phyloP scores from a whole-genome alignment of 352 stramenopile species.

The Pythium graminicola region DNA sequence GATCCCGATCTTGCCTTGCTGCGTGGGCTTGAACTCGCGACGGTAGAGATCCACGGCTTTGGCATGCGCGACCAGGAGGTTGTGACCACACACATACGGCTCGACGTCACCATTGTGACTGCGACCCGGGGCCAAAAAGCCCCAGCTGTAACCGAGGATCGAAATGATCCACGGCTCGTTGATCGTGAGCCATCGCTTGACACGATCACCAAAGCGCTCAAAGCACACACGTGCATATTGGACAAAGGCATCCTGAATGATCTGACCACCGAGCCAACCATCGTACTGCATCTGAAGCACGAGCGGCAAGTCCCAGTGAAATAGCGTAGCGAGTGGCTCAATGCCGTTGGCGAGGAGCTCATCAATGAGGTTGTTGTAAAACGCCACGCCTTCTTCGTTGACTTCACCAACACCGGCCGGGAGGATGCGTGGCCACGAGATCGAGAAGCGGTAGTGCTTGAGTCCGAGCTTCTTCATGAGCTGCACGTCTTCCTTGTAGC shows the following conservation, averaged over 20 bases:
- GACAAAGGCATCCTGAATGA: slow-evolving; percentile 67
- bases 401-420: slow-evolving; percentile 29
- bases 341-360: slow-evolving; percentile 65
- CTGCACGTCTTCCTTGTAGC: slow-evolving; percentile 84
- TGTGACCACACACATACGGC: slow-evolving; percentile 58
- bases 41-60: slow-evolving; percentile 77
- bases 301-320: slow-evolving; percentile 95
- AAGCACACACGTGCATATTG: slow-evolving; percentile 84
- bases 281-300: slow-evolving; percentile 52
- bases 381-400: slow-evolving; percentile 82
- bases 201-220: slow-evolving; percentile 87
- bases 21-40: slow-evolving; percentile 23
- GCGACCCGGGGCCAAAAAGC: slow-evolving; percentile 42
- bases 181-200: slow-evolving; percentile 68
- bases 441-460: slow-evolving; percentile 91
- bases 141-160: slow-evolving; percentile 43
- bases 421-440: slow-evolving; percentile 91
- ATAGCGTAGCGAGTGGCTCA: slow-evolving; percentile 88
- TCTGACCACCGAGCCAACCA: slow-evolving; percentile 43
- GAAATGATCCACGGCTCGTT: slow-evolving; percentile 87
- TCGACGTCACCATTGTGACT: slow-evolving; percentile 28
- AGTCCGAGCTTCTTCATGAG: slow-evolving; percentile 89
- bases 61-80: slow-evolving; percentile 88
- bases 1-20: slow-evolving; percentile 87
- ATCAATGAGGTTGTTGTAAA: slow-evolving; percentile 92